Evolutionary conservation across 2,329 filamentous ascomycete genomes (phyloP), one percentile per base, ranked within the genome.

Genomic region (Colletotrichum chrysophilum): DNA sequence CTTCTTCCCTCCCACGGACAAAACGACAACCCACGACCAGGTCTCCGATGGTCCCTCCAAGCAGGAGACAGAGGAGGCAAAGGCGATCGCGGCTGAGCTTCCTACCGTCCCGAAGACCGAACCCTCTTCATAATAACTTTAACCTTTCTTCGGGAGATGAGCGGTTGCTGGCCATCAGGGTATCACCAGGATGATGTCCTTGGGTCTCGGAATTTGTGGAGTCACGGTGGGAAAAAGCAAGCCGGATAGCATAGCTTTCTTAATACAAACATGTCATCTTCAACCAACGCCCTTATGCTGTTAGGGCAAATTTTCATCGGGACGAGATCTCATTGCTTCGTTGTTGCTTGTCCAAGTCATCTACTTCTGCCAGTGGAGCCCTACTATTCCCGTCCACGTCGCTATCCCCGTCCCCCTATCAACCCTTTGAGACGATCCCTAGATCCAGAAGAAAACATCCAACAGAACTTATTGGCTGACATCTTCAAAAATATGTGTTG

Each of bases 71-170:
- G 75, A 78, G 38, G 78, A 81, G 64, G 78, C 80, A 66, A 72
- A 82, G 32, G 80, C 80, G 16, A 80, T 77, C 21, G 81, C 79
- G 4, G 78, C 79, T 21, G 77, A 81, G 67, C 78, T 86, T 16
- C 84, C 85, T n/a, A 82, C 82, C 72, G 83, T 85, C 14, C 84
- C 85, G 61, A 81, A 79, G 10, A 77, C 79, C 5, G 84, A 86
- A 16, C 84, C 84, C 6, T 48, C 64, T 8, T 18, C 52, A 3
- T 71, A 2, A 60, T 30, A 13, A 7, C 13, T n/a, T n/a, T n/a
- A n/a, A 24, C 21, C 21, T 24, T 43, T 18, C 1, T 24, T 30
- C 12, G n/a, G n/a, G 12, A 48, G 10, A 13, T 21, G n/a, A 21
- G 10, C 43, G 18, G 6, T n/a, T 34, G 7, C 0, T 24, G 0